Conservation (phyloP, 768 basidiomycete species). For the Hortiboletus flavorubellus region DNA sequence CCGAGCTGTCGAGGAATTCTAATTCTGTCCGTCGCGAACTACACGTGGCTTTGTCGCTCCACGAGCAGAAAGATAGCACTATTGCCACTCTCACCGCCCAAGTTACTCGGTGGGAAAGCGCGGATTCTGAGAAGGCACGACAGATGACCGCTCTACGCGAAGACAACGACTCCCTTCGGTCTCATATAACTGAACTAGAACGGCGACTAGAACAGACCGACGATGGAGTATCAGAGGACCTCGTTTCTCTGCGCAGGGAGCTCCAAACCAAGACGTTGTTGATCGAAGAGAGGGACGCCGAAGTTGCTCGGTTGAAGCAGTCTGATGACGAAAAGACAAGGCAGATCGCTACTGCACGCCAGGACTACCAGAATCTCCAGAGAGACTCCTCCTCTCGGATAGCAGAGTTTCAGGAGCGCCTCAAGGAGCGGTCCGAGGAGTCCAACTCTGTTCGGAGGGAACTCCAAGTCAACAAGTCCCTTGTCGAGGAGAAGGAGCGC, state of each 20-base stretch:
- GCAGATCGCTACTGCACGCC: background rate
- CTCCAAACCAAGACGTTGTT: background rate
- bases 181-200: background rate
- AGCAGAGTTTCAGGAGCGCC: background rate
- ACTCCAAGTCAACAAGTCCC: background rate
- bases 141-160: background rate
- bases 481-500: background rate
- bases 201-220: background rate
- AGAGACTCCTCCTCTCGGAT: background rate
- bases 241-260: background rate
- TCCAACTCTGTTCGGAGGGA: background rate
- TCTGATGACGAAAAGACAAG: background rate
- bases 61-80: no score
- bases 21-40: background rate
- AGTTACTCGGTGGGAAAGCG: background rate
- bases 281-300: background rate
- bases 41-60: background rate
- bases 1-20: background rate
- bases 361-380: background rate
- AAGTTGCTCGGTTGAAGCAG: background rate
- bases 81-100: no score
- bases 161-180: background rate
- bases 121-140: background rate
- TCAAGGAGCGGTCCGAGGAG: background rate
- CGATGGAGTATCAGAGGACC: background rate